phyloP scores from a whole-genome alignment of 2,329 filamentous ascomycete species.

The Cucurbitaria berberidis region DNA sequence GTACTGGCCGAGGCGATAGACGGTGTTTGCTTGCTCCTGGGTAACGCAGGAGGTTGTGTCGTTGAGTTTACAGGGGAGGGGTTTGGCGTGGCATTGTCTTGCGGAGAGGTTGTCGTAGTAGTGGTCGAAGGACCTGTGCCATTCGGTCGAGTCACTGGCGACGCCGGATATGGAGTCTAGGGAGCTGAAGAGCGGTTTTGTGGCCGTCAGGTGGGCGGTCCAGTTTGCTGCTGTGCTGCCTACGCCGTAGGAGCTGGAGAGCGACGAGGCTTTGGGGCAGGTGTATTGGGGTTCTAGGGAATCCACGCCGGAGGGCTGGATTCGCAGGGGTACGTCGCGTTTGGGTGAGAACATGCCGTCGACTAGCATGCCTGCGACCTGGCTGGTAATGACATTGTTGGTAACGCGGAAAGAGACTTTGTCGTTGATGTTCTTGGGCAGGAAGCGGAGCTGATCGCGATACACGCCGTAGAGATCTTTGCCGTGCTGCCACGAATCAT shows the following conservation, averaged over 20 bases:
- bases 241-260: constrained; percentile 55
- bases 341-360: constrained; percentile 63
- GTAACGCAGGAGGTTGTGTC: constrained; percentile 64
- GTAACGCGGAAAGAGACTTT: constrained; percentile 73
- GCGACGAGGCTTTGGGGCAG: constrained; percentile 61
- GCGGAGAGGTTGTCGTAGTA: constrained; percentile 86
- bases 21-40: constrained; percentile 67
- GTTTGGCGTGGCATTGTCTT: constrained; percentile 75
- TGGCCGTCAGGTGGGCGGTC: constrained; percentile 67
- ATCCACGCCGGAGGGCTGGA: constrained; percentile 66
- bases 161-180: constrained; percentile 76
- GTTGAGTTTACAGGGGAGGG: constrained; percentile 70
- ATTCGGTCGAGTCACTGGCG: constrained; percentile 60
- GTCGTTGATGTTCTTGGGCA: constrained; percentile 59
- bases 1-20: constrained; percentile 79
- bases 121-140: constrained; percentile 77
- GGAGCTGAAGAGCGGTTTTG: constrained; percentile 60
- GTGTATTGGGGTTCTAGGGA: constrained; percentile 75
- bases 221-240: constrained; percentile 58
- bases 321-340: constrained; percentile 46
- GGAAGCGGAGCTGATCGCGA: constrained; percentile 69
- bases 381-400: constrained; percentile 81
- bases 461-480: constrained; percentile 80
- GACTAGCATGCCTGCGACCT: constrained; percentile 78
- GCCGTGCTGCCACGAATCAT: constrained; percentile 78